Percentiles rank a stretch among this genome's conserved stretches.
Evolutionary conservation across 2,329 filamentous ascomycete species (phyloP).

Genomic region (Fusarium abutilonis): DNA sequence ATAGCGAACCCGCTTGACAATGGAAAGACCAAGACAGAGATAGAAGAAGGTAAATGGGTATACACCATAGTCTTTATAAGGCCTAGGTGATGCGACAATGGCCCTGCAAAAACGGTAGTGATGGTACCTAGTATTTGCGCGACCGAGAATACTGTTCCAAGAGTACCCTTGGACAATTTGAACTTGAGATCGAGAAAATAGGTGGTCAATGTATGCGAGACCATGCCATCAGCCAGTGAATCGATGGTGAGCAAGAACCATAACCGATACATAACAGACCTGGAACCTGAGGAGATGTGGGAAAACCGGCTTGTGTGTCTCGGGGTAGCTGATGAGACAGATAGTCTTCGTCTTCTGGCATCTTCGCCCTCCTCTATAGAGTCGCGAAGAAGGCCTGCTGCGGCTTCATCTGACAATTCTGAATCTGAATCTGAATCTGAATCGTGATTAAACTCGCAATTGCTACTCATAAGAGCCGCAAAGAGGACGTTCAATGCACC

Average conservation of each 20-base stretch:
- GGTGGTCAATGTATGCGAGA: slow-evolving; percentile 65
- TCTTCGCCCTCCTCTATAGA: slow-evolving; percentile 29
- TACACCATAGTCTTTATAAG: slow-evolving; percentile 73
- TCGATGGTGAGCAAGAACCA: slow-evolving; percentile 73
- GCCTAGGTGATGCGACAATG: slow-evolving; percentile 66
- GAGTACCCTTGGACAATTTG: slow-evolving; percentile 62
- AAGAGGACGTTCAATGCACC: slow-evolving; percentile 61
- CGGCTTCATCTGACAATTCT: slow-evolving; percentile 32
- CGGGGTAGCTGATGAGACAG: slow-evolving; percentile 10
- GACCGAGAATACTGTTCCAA: slow-evolving; percentile 67
- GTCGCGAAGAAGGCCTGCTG: slow-evolving; percentile 43
- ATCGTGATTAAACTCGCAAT: slow-evolving; percentile 59
- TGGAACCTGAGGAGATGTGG: slow-evolving; percentile 67
- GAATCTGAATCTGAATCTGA: slow-evolving; percentile 31
- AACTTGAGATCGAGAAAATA: slow-evolving; percentile 69
- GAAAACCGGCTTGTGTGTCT: slow-evolving; percentile 53
- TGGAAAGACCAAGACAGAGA: slow-evolving; percentile 69
- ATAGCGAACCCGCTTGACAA: slow-evolving; percentile 60
- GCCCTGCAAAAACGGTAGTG: slow-evolving; percentile 66
- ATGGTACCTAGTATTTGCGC: slow-evolving; percentile 64
- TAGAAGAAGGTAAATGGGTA: slow-evolving; percentile 69
- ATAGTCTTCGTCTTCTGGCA: slow-evolving; percentile 8
- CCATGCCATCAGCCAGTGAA: slow-evolving; percentile 73
- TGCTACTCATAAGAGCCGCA: slow-evolving; percentile 57
- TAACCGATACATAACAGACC: slow-evolving; percentile 68